Evolutionary conservation across 2,329 filamentous ascomycete species (phyloP).

Genomic region (Verticillium nubilum): DNA sequence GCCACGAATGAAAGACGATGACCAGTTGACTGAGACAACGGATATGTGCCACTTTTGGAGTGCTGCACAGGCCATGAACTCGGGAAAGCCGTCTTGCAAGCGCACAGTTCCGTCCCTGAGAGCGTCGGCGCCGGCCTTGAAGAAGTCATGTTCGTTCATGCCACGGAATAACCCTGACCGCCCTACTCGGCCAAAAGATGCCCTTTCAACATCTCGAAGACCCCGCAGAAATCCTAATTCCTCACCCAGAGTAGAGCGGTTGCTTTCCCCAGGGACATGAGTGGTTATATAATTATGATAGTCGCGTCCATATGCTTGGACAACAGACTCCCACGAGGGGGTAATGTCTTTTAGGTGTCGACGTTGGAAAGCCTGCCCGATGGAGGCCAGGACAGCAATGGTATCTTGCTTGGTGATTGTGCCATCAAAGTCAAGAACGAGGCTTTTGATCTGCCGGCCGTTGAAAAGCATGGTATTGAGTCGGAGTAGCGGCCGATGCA

Average conservation of each 20-base stretch:
- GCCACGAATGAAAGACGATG: background rate
- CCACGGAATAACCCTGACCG: background rate
- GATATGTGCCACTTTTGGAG: background rate
- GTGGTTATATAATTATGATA: background rate
- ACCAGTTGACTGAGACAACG: background rate
- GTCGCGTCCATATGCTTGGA: background rate
- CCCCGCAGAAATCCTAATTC: background rate
- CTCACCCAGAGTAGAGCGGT: background rate
- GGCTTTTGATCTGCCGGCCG: background rate
- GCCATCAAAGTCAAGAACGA: background rate
- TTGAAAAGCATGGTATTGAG: background rate
- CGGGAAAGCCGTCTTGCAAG: background rate
- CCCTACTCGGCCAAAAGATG: background rate
- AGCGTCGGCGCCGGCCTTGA: background rate
- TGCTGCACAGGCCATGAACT: background rate
- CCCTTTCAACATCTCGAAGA: background rate
- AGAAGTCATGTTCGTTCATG: background rate
- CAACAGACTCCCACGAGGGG: background rate
- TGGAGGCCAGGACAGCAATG: background rate
- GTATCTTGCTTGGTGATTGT: background rate
- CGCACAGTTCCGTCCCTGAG: background rate
- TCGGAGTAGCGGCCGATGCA: background rate
- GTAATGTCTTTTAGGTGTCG: background rate
- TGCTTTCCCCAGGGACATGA: background rate
- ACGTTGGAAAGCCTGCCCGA: background rate